phyloP scores from a whole-genome alignment of 2,329 filamentous ascomycete genomes.

The Aaosphaeria arxii region DNA sequence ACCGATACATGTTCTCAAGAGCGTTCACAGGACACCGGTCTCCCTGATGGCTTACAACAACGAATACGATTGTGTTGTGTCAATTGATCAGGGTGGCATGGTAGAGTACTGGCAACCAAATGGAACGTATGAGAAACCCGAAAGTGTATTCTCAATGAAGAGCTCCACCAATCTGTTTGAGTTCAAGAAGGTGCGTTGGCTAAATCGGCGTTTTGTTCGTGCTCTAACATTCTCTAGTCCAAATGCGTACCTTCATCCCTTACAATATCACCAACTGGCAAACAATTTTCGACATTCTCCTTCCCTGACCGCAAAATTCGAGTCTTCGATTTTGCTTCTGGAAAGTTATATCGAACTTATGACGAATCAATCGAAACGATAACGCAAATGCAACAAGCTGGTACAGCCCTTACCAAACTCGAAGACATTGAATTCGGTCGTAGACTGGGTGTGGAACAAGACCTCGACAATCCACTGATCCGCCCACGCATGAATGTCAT shows the following conservation, averaged over 20 bases:
- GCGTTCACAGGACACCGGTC: conserved; percentile 78
- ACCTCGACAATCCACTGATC: conserved; percentile 69
- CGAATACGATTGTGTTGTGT: conserved; percentile 83
- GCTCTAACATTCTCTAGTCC: conserved; percentile 31
- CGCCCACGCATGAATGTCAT: conserved; percentile 77
- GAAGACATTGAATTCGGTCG: conserved; percentile 92
- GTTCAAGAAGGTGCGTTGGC: conserved; percentile 71
- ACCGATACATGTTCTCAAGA: conserved; percentile 73
- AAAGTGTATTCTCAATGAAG: conserved; percentile 89
- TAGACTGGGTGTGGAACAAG: conserved; percentile 78
- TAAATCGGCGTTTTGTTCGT: background rate
- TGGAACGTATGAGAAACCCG: conserved; percentile 81
- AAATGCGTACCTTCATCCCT: conserved; percentile 81
- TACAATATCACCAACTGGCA: conserved; percentile 80
- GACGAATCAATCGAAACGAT: conserved; percentile 89
- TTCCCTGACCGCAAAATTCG: conserved; percentile 92
- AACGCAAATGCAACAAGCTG: conserved; percentile 94
- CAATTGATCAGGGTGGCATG: conserved; percentile 87
- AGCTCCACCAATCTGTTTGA: conserved; percentile 93
- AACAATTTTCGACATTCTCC: conserved; percentile 84
- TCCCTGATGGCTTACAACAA: conserved; percentile 88
- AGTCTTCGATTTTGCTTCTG: conserved; percentile 87
- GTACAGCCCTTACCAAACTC: conserved; percentile 73
- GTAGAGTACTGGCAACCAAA: conserved; percentile 91
- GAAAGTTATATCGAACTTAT: conserved; percentile 86